Evolutionary conservation across 148 eudicot species (phyloP), one percentile per base, ranked within the genome.

Genomic region (Tetragonia tetragonoides): DNA sequence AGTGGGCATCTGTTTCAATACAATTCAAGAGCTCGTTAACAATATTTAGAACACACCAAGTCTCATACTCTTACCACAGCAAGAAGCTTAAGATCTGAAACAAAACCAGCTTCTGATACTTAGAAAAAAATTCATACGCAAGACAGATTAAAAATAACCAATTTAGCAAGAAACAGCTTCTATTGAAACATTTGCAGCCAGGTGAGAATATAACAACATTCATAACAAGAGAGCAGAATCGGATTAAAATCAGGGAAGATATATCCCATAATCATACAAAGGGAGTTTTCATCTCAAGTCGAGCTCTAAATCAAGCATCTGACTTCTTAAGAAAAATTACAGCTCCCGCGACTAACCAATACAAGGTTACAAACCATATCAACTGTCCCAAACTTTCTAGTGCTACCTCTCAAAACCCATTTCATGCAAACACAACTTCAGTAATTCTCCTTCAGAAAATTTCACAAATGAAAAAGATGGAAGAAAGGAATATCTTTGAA

Each of bases 351-450:
- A 62, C 37, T 7, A 47, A 28, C 64, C 63, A 66, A 38, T 20
- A 10, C 23, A 57, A 41, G 61, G 70, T 47, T 24, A 75, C 7
- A 44, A 44, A 61, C 39, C 66, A 44, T 12, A 24, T 44, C 16
- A 28, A 75, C 59, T 24, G 61, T 46, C 71, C 78, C 69, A 75
- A 68, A 56, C 28, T 38, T 53, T 3, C 63, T 65, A 76, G 18
- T 47, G 66, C 44, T 76, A 76, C 37, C 78, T 76, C 47, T 49
- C 49, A 70, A 47, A 75, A 72, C 37, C 42, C 62, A 70, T 21
- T 65, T 2, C 39, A 49, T 17, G 68, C 54, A 76, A 17, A 64
- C 34, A 47, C 71, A 76, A 34, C 59, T 62, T 47, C 40, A 75
- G 60, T 76, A 20, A 6, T n/a, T 37, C 34, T 4, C 56, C 38